Percentiles rank a stretch among this genome's conserved stretches.
These are phyloP conservation scores for Solanum ossicruentum DNA, from an alignment of 257 asterid genomes.

Conservation along the genomic window DNA sequence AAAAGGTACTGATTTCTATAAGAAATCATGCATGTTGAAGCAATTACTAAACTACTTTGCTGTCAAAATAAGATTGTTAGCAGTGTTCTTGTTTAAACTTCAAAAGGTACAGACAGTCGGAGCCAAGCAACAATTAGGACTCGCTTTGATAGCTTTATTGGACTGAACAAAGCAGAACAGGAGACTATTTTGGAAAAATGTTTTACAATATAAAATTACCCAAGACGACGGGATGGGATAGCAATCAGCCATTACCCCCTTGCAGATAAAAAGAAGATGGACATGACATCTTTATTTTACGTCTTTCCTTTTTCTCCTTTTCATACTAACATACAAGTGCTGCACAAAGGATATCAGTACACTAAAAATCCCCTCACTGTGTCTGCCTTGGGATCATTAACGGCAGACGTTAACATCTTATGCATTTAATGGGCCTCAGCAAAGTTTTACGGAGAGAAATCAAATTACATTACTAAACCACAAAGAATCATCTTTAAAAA, in stretches of 20 bases:
- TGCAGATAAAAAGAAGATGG: background rate
- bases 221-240: background rate
- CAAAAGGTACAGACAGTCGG: background rate
- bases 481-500: background rate
- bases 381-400: background rate
- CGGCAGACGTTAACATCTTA: background rate
- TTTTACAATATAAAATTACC: background rate
- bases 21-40: background rate
- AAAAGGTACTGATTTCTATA: background rate
- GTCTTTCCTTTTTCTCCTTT: background rate
- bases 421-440: background rate
- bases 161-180: background rate
- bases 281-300: background rate
- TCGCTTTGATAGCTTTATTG: background rate
- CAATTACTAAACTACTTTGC: background rate
- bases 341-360: background rate
- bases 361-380: background rate
- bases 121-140: background rate
- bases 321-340: background rate
- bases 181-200: background rate
- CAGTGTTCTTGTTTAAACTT: background rate
- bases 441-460: background rate
- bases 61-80: background rate
- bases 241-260: background rate
- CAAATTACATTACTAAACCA: background rate